A percentile compares a stretch with the other conserved stretches of the same genome.
Evolutionary conservation across 306 rosid genomes (phyloP).

Genomic region (Ochetophila trinervis): DNA sequence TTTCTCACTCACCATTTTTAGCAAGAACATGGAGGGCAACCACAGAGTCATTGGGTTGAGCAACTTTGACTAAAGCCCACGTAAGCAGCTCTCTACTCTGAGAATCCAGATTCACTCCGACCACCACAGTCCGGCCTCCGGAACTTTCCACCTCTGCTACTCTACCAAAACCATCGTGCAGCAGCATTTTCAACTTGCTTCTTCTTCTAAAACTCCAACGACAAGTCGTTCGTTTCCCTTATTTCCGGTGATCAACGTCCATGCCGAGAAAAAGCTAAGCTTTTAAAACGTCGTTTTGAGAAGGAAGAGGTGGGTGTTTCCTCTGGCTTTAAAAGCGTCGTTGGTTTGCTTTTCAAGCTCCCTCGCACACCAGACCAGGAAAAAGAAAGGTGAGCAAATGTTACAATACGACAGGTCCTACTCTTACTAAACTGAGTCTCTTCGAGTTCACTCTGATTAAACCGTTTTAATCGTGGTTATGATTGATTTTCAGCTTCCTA

Average conservation of each 20-base stretch:
- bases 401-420: constrained; percentile 19
- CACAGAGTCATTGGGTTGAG: constrained; percentile 78
- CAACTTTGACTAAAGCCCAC: constrained; percentile 93
- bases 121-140: constrained; percentile 60
- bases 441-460: constrained; percentile 22
- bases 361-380: constrained; percentile 28
- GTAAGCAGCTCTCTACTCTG: constrained; percentile 83
- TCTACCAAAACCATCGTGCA: constrained; percentile 29
- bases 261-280: constrained; percentile 4
- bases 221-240: constrained; percentile 6
- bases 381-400: constrained; percentile 15
- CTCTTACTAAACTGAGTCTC: constrained; percentile 5
- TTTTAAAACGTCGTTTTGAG: neutral
- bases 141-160: constrained; percentile 33
- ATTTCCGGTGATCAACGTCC: constrained; percentile 26
- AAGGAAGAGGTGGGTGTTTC: neutral
- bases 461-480: constrained; percentile 21
- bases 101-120: constrained; percentile 78
- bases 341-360: constrained; percentile 35
- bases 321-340: constrained; percentile 42
- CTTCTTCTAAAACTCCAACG: neutral
- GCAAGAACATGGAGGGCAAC: constrained; percentile 89
- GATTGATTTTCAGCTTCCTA: constrained; percentile 21
- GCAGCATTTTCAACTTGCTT: constrained; percentile 28
- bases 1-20: constrained; percentile 45